Evolutionary conservation across 305 asterid genomes (phyloP).

Genomic region (Solanum hybrid): DNA sequence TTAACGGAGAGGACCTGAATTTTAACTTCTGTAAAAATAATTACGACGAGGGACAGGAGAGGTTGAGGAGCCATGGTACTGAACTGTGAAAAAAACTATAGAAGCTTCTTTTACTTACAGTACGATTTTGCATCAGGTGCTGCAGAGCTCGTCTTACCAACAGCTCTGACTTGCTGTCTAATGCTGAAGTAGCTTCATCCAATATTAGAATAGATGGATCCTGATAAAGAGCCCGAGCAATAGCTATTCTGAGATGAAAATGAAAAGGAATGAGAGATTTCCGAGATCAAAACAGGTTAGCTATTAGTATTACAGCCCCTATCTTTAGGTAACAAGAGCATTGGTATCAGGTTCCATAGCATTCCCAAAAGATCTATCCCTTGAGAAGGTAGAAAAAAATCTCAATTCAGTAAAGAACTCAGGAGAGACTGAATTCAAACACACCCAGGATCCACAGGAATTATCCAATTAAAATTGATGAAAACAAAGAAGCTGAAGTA

Average conservation of each 20-base stretch:
- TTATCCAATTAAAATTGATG: background rate
- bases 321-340: background rate
- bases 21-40: background rate
- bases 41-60: background rate
- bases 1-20: background rate
- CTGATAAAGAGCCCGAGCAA: constrained; percentile 88
- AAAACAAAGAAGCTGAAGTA: background rate
- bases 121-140: constrained; percentile 61
- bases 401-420: background rate
- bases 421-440: background rate
- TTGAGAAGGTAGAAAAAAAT: background rate
- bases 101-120: constrained; percentile 35
- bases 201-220: constrained; percentile 77
- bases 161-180: constrained; percentile 77
- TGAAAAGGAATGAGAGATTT: background rate
- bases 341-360: background rate
- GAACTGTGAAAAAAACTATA: background rate
- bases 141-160: constrained; percentile 82
- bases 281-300: background rate
- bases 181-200: constrained; percentile 96
- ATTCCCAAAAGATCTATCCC: background rate
- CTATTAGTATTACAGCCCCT: background rate
- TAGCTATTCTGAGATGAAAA: constrained; percentile 54
- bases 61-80: background rate
- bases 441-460: background rate